phyloP scores from a whole-genome alignment of 768 basidiomycete genomes.

The Grammothele lineata region DNA sequence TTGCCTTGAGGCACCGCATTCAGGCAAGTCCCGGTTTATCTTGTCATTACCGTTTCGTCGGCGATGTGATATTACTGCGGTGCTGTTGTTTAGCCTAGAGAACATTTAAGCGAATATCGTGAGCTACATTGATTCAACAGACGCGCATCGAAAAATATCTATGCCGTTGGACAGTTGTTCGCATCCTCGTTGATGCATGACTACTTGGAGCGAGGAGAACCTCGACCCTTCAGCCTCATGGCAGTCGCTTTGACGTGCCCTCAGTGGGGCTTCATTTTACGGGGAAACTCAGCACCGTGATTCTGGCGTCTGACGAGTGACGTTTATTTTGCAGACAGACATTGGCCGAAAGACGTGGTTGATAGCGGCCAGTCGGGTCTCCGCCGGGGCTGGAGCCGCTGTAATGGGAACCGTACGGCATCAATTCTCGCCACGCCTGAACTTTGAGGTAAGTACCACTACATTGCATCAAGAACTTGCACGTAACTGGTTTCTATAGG shows the following conservation, averaged over 20 bases:
- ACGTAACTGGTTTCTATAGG: conserved; percentile 7
- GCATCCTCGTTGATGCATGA: too few relatives aligned
- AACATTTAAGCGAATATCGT: too few relatives aligned
- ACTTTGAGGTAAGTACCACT: conserved; percentile 32
- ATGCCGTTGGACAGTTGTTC: too few relatives aligned
- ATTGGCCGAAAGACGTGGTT: conserved; percentile 43
- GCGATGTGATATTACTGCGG: too few relatives aligned
- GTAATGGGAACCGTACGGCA: conserved; percentile 70
- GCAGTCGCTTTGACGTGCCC: too few relatives aligned
- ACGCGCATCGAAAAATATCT: too few relatives aligned
- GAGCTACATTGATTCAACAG: too few relatives aligned
- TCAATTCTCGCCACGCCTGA: conserved; percentile 65
- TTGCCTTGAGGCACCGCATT: conserved; percentile 38
- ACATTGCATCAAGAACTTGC: background rate
- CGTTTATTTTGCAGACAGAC: conserved; percentile 41
- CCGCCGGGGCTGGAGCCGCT: background rate
- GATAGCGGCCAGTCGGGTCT: conserved; percentile 32
- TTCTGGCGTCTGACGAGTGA: conserved; percentile 1
- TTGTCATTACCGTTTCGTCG: background rate
- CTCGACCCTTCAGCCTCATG: too few relatives aligned
- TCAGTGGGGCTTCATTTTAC: too few relatives aligned
- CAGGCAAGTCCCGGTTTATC: conserved; percentile 30
- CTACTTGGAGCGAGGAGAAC: too few relatives aligned
- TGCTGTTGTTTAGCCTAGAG: too few relatives aligned
- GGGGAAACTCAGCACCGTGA: background rate